These are phyloP conservation scores for Dalbergia cochinchinensis DNA, from an alignment of 306 rosid species.

Conservation along the genomic window DNA sequence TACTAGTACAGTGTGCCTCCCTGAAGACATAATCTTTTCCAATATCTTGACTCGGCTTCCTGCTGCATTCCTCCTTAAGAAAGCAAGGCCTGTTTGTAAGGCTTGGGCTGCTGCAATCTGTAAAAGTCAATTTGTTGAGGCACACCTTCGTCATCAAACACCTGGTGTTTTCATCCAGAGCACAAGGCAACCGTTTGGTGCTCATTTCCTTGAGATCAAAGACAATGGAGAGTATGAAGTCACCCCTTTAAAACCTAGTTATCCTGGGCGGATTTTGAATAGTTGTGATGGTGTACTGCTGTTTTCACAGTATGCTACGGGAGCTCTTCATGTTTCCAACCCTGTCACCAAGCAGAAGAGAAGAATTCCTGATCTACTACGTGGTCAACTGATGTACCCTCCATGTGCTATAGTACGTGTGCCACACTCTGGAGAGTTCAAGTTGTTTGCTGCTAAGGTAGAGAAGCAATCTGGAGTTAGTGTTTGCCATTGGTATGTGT, in stretches of 20 bases:
- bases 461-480: not conserved
- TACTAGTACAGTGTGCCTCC: not conserved
- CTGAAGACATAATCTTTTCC: slow-evolving; percentile 15
- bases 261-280: slow-evolving; percentile 36
- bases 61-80: slow-evolving; percentile 20
- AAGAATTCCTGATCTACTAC: slow-evolving; percentile 16
- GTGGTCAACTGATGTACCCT: slow-evolving; percentile 8
- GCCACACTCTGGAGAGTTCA: slow-evolving; percentile 36
- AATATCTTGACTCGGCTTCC: slow-evolving; percentile 35
- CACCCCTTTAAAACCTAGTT: not conserved
- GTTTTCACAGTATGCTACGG: not conserved
- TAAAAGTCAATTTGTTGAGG: slow-evolving; percentile 11
- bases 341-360: slow-evolving; percentile 7
- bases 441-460: slow-evolving; percentile 36
- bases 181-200: slow-evolving; percentile 9
- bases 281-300: slow-evolving; percentile 34
- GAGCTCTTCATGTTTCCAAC: slow-evolving; percentile 25
- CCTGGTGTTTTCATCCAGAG: slow-evolving; percentile 41
- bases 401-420: slow-evolving; percentile 33
- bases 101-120: slow-evolving; percentile 30
- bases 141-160: slow-evolving; percentile 15
- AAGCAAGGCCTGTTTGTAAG: slow-evolving; percentile 35
- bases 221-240: slow-evolving; percentile 34
- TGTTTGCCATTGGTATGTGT: slow-evolving; percentile 30
- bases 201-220: slow-evolving; percentile 37